Percentiles rank a stretch among this genome's conserved stretches.
Evolutionary conservation across 805 yeast species (phyloP).

Genomic region (Zygotorulaspora danielsina): DNA sequence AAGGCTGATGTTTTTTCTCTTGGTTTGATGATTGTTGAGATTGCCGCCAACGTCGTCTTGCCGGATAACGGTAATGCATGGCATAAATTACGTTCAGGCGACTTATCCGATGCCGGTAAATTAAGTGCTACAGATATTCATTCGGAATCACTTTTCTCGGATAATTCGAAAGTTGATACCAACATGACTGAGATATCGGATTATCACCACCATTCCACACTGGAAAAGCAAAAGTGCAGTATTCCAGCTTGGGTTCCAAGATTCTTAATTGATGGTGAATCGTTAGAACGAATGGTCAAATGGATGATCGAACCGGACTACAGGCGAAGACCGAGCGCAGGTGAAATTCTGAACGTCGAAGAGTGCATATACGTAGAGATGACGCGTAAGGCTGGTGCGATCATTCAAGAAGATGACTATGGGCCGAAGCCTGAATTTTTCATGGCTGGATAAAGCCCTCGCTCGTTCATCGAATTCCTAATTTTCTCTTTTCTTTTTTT

Average conservation of each 20-base stretch:
- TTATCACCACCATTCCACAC: conserved; percentile 15
- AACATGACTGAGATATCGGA: conserved; percentile 26
- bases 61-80: conserved; percentile 97
- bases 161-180: conserved; percentile 29
- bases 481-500: neutral
- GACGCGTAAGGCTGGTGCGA: conserved; percentile 86
- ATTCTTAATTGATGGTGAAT: conserved; percentile 68
- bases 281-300: conserved; percentile 73
- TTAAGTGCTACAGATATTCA: conserved; percentile 67
- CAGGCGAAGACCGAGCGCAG: conserved; percentile 72
- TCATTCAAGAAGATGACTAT: conserved; percentile 90
- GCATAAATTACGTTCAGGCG: conserved; percentile 94
- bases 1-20: conserved; percentile 95
- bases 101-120: conserved; percentile 89
- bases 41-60: conserved; percentile 89
- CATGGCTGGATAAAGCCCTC: conserved; percentile 5
- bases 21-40: conserved; percentile 88
- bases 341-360: conserved; percentile 57
- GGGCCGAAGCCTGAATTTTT: conserved; percentile 69
- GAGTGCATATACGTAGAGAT: conserved; percentile 77
- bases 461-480: too few relatives aligned
- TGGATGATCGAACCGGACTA: conserved; percentile 91
- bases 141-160: conserved; percentile 32
- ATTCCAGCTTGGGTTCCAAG: conserved; percentile 86
- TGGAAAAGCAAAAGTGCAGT: conserved; percentile 17